A percentile compares a stretch with the other conserved stretches of the same genome.
These are phyloP conservation scores for Omphalea diandra DNA, from an alignment of 441 rosid genomes.

Conservation along the genomic window DNA sequence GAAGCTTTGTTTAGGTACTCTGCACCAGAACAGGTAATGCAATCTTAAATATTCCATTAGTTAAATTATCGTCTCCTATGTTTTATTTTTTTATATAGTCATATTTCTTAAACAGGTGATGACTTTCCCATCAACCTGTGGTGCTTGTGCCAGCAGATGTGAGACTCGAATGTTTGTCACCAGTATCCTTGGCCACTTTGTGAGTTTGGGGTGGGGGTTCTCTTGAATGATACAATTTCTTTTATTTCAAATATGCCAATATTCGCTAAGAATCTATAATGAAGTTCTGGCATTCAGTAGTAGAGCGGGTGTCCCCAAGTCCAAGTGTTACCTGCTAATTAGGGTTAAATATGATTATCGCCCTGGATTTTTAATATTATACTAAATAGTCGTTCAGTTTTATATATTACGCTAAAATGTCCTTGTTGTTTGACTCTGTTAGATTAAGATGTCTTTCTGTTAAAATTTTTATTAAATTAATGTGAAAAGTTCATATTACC, in stretches of 20 bases:
- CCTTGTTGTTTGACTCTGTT: no score
- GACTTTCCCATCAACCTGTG: constrained; percentile 97
- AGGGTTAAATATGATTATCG: no score
- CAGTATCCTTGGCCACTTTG: constrained; percentile 84
- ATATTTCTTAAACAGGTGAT: constrained; percentile 57
- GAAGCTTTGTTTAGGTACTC: constrained; percentile 74
- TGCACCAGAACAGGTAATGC: constrained; percentile 86
- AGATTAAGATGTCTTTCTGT: no score
- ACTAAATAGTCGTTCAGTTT: no score
- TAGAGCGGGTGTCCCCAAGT: no score
- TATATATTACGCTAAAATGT: no score
- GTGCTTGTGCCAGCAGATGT: constrained; percentile 57
- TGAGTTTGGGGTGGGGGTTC: no score
- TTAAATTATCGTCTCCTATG: background rate
- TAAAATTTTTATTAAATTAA: no score
- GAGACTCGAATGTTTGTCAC: constrained; percentile 97
- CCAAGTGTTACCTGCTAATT: no score
- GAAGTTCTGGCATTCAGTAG: background rate
- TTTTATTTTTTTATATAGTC: background rate
- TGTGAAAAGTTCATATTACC: no score
- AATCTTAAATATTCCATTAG: background rate
- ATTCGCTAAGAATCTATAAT: background rate
- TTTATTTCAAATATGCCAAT: background rate
- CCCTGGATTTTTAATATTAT: no score
- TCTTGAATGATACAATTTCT: background rate